Evolutionary conservation across 2,329 filamentous ascomycete species (phyloP), one percentile per base, ranked within the genome.

Genomic region (Colletotrichum tofieldiae): DNA sequence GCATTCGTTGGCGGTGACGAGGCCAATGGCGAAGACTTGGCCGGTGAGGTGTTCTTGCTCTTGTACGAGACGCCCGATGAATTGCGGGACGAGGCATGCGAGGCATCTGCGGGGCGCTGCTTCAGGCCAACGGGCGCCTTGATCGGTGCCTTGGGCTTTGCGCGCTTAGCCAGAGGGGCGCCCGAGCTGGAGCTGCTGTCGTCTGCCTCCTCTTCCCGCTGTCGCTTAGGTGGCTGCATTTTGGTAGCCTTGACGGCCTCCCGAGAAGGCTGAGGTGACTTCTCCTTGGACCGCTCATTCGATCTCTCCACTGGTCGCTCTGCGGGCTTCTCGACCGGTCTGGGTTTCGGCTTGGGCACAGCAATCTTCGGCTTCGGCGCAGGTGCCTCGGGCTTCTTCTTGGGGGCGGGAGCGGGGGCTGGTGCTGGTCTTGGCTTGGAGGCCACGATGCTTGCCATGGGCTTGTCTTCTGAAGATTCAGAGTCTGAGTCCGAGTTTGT

Each of bases 1-100:
- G 89, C 90, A 74, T 92, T 92, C 9, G 90, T 91, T 0, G 90
- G 90, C 16, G 90, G 89, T 8, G 90, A 92, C 1, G 89, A 90
- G n/a, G 90, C 90, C 23, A 92, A 82, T 5, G 90, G 90, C 12
- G 90, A 92, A 2, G 90, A 92, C 78, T 92, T 92, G 62, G 84
- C 84, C 0, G 89, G 89, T 8, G 89, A 91, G 0, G 86, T 91
- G 73, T 86, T 84, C 70, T 77, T 73, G 75, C 77, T 81, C 75
- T 82, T 81, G 69, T 82, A 79, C 1, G 85, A 85, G 39, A 81
- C 77, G 11, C 79, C 81, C 7, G 86, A 84, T 1, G 82, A 83
- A 35, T 75, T 79, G 39, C 81, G 81, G 51, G 86, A 84, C 23
- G 86, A 86, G 70, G 84, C 84, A 70, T 86, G 85, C 74, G 84